Evolutionary conservation across 1,284 basidiomycete species (phyloP), one percentile per base, ranked within the genome.

Genomic region (Tausonia pullulans): DNA sequence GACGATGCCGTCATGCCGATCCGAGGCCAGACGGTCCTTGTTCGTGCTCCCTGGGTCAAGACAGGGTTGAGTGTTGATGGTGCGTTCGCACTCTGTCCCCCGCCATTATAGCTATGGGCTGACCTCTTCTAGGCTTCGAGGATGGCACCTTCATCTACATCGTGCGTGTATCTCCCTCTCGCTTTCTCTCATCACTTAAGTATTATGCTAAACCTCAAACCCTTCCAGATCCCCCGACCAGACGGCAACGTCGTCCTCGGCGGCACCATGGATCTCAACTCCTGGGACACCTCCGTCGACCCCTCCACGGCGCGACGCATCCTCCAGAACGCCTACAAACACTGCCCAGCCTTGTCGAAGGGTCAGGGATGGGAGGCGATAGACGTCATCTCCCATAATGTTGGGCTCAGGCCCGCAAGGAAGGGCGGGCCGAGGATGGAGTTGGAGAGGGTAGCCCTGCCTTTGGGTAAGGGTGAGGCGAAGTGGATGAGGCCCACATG

Each of bases 11-110:
- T 92, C 39, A 84, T 84, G 72, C 91, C 92, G 0, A 82, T 92
- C 61, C 81, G 90, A 53, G 93, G 93, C 0, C 93, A 96, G 76
- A 93, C 89, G 0, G 83, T 92, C 8, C 76, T 90, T 41, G 78
- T 90, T 11, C 77, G 82, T 62, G 87, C 89, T 0, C 90, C 90
- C 1, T 83, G 74, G 43, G 71, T 81, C 64, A 75, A 77, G 48
- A 78, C 81, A 62, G 79, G 74, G 66, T 58, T 80, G 49, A 49
- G 52, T 40, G 58, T 58, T 70, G 60, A 48, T 45, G 60, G 60
- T 61, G 11, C 27, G 45, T n/a, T 60, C 39, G 14, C 14, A 7
- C 16, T 50, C 10, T 60, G 3, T 5, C 4, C 14, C 39, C 0
- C 27, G 5, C 48, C 44, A 4, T n/a, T 4, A 48, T 27, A 27